Base-by-base conservation (phyloP, 495 filamentous ascomycete species). In the Talaromyces ruber region DNA sequence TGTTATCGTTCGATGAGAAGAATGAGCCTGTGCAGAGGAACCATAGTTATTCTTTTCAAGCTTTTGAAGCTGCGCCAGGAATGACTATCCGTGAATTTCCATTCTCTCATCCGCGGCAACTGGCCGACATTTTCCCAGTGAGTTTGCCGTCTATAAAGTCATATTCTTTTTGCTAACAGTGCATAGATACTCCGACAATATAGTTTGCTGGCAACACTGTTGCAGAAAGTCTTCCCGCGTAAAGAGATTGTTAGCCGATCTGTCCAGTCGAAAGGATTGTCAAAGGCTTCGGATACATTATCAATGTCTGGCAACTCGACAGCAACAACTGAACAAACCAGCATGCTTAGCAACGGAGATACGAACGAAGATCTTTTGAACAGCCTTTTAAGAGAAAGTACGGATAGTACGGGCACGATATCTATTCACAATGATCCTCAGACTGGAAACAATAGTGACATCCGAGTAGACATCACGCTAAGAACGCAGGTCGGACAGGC, bases 61-160 rank as follows among this genome's bases (percentile, higher is more conserved):
- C 90, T 2, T 81, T 88, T 58, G 88, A 90, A 63, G 79, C 84
- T 2, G 85, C 89, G 16, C 87, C 83, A 56, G 89, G 88, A 4
- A 79, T 85, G 37, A 81, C 80, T 2, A 70, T 98, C 25, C 82
- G 81, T 39, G 82, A 89, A 22, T 74, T 97, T 8, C 87, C 90
- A 1, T 97, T 98, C 66, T 84, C 86, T 1, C 94, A 98, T 68
- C 94, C 94, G 2, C 83, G 87, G 57, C 92, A 97, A 67, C 75
- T 98, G 14, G 75, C 93, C 26, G 82, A 82, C 43, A 85, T 97
- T 59, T 77, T 97, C 25, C 91, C 88, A 16, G 77, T 80, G 72
- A 55, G 74, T 61, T 25, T 8, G 18, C 26, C 21, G 30, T 60
- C 7, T 9, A 45, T 24, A 64, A 32, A n/a, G 28, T 58, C 14